These are phyloP conservation scores for Globisporangium spinosum DNA, from an alignment of 352 stramenopile species.

Conservation along the genomic window DNA sequence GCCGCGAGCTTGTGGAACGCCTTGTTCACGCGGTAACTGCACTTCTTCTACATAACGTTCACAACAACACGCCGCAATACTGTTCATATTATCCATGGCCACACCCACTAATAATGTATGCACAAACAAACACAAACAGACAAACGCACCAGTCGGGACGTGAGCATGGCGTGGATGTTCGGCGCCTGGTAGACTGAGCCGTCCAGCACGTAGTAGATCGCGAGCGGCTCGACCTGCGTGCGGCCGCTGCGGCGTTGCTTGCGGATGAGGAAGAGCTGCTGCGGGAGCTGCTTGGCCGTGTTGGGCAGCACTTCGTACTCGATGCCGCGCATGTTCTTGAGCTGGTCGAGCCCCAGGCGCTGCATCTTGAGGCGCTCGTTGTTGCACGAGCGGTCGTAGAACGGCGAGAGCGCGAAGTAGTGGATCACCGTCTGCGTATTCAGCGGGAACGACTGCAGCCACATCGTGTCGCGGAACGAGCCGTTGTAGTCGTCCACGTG, in stretches of 20 bases:
- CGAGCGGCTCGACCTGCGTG: constrained; percentile 76
- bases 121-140: neutral
- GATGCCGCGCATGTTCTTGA: constrained; percentile 86
- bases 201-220: constrained; percentile 88
- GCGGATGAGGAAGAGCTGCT: constrained; percentile 85
- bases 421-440: constrained; percentile 84
- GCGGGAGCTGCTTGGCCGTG: constrained; percentile 75
- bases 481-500: constrained; percentile 86
- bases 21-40: constrained; percentile 82
- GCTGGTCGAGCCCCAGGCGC: constrained; percentile 77
- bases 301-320: constrained; percentile 88
- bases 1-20: constrained; percentile 71
- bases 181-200: constrained; percentile 84
- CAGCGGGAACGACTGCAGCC: constrained; percentile 81
- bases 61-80: neutral
- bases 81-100: neutral
- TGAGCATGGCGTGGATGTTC: constrained; percentile 88
- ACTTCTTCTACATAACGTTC: constrained; percentile 63
- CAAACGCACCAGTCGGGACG: constrained; percentile 64
- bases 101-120: neutral
- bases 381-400: constrained; percentile 89
- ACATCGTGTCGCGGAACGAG: constrained; percentile 87
- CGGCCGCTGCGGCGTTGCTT: constrained; percentile 79
- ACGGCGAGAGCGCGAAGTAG: constrained; percentile 86
- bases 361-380: constrained; percentile 91